Evolutionary conservation across 1,139 yeast species (phyloP).

Genomic region (Sugiyamaella castrensis): DNA sequence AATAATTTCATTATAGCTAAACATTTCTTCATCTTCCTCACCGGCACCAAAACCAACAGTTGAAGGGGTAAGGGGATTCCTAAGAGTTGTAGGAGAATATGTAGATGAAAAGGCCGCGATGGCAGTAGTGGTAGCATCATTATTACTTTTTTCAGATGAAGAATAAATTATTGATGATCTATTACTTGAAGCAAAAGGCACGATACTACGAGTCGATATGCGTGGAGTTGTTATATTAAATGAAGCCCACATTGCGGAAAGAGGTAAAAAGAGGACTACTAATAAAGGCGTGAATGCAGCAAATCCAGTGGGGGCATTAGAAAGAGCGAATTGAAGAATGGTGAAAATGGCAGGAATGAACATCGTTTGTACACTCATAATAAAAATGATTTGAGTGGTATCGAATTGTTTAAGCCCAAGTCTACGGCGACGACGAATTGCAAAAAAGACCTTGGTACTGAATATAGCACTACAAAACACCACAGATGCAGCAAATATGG

Average conservation of each 20-base stretch:
- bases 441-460: constrained; percentile 57
- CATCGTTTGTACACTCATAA: constrained; percentile 82
- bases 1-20: constrained; percentile 12
- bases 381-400: constrained; percentile 71
- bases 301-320: constrained; percentile 9
- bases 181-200: neutral
- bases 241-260: constrained; percentile 83
- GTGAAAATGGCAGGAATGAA: constrained; percentile 69
- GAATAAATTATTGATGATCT: neutral
- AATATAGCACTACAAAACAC: constrained; percentile 59
- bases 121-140: neutral
- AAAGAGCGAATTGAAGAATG: constrained; percentile 43
- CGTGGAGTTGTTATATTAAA: constrained; percentile 15
- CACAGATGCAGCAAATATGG: constrained; percentile 67
- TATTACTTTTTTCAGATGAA: neutral
- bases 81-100: neutral
- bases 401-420: constrained; percentile 82
- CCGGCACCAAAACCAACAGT: neutral
- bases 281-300: constrained; percentile 41
- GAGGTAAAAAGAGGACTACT: constrained; percentile 68
- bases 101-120: neutral
- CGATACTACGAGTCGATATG: neutral
- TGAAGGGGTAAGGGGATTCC: neutral
- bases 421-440: constrained; percentile 66
- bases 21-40: constrained; percentile 5